These are phyloP conservation scores for Metschnikowia kunwiensis DNA, from an alignment of 805 yeast species.

Conservation along the genomic window DNA sequence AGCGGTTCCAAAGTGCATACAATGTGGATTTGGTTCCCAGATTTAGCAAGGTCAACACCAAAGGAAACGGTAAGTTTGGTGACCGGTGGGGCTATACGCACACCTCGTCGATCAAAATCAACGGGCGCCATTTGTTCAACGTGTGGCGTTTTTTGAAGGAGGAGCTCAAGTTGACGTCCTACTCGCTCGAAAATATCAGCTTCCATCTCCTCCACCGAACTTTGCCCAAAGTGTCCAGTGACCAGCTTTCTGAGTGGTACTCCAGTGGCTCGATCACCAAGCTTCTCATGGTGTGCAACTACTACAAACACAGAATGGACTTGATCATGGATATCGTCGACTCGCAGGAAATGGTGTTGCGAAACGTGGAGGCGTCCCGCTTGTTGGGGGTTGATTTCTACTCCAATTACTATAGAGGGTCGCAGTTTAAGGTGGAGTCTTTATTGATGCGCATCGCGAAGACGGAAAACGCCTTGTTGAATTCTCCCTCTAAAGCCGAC, in stretches of 20 bases:
- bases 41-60: constrained; percentile 55
- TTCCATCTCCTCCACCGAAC: constrained; percentile 64
- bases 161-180: constrained; percentile 62
- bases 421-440: constrained; percentile 92
- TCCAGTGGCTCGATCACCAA: constrained; percentile 36
- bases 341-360: constrained; percentile 61
- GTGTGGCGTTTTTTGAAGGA: constrained; percentile 74
- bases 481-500: constrained; percentile 76
- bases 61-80: constrained; percentile 50
- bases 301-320: constrained; percentile 44
- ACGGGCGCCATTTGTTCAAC: constrained; percentile 83
- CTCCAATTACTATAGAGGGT: constrained; percentile 85
- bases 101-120: constrained; percentile 62
- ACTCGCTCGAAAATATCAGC: constrained; percentile 73
- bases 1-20: constrained; percentile 48
- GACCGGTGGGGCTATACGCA: constrained; percentile 83
- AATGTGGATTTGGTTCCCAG: constrained; percentile 54
- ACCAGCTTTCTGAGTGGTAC: constrained; percentile 43
- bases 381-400: constrained; percentile 86
- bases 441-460: constrained; percentile 71
- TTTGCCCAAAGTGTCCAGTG: constrained; percentile 58
- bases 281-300: constrained; percentile 40
- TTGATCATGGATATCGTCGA: constrained; percentile 48
- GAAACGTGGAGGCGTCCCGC: constrained; percentile 79
- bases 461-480: constrained; percentile 64